Base-by-base conservation (phyloP, 257 asterid genomes). In the Plantago ovata region DNA sequence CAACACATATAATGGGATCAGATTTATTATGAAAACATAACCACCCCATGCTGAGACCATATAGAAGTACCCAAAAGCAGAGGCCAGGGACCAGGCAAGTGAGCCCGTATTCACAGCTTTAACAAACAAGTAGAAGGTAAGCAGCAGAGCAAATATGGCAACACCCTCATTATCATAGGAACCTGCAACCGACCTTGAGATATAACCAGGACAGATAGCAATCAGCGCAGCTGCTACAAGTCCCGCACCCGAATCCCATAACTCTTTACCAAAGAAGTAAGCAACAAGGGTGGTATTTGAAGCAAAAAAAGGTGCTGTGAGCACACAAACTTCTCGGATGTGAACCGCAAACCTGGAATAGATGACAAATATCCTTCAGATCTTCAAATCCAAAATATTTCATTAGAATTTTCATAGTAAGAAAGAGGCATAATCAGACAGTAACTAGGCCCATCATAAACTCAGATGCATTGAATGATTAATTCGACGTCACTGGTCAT, bases 11-110 rank as follows among this genome's bases (percentile, higher is more conserved):
- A 93, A 82, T 2, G 98, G 98, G 71, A 93, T 78, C 78, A 93
- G 70, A 75, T 93, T 93, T 70, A 93, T 93, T 71, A 93, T 93
- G 81, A 93, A 93, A 67, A 93, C 90, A 74, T 93, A 93, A 63
- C 98, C 98, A 70, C 98, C 98, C 97, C 98, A 93, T 6, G 98
- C 97, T 68, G 98, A 93, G 77, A 93, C 98, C 98, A 93, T 93
- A 55, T 93, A 93, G 68, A 93, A 93, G 65, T 93, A 93, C 64
- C 95, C 98, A 67, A 89, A 84, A 41, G 98, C 98, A 16, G 98
- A 93, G 66, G 82, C 98, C 71, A 93, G 62, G 56, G 92, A 80
- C 98, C 98, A 93, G 56, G 97, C 91, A 75, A 93, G 98, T 62
- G 94, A 93, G 14, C 98, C 98, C n/a, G 97, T 82, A 69, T 93